Evolutionary conservation across 108 stramenopile genomes (phyloP).

Genomic region (Conticribra guillardii): DNA sequence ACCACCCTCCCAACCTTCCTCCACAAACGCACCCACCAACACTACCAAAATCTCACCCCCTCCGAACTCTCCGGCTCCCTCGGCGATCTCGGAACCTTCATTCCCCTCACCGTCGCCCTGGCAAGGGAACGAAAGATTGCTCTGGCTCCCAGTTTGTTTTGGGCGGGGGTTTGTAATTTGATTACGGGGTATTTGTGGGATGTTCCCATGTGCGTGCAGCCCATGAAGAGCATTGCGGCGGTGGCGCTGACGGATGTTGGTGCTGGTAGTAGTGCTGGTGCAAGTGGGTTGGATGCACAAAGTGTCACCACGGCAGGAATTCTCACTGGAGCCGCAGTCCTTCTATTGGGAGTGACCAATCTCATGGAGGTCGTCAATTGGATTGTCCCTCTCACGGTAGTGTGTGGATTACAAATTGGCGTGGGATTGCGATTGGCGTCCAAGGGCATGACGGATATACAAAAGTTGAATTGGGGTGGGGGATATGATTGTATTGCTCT

Average conservation of each 20-base stretch:
- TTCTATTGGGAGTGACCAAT: conserved; percentile 64
- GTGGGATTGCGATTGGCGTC: conserved; percentile 71
- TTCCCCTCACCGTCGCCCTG: conserved; percentile 79
- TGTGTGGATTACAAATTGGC: conserved; percentile 82
- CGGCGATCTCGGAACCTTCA: conserved; percentile 85
- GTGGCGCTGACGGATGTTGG: conserved; percentile 59
- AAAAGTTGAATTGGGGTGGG: conserved; percentile 54
- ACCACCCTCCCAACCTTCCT: neutral
- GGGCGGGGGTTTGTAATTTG: conserved; percentile 68
- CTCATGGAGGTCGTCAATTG: conserved; percentile 75
- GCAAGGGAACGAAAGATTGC: conserved; percentile 62
- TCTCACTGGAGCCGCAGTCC: conserved; percentile 61
- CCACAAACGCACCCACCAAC: conserved; percentile 8
- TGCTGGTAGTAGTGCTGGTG: conserved; percentile 4
- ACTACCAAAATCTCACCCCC: conserved; percentile 33
- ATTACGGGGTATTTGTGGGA: conserved; percentile 74
- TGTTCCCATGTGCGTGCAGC: conserved; percentile 89
- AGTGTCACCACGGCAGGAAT: conserved; percentile 77
- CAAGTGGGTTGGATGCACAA: conserved; percentile 50
- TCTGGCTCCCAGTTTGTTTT: conserved; percentile 74
- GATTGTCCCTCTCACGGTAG: conserved; percentile 70
- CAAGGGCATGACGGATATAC: conserved; percentile 67
- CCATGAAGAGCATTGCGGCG: conserved; percentile 89
- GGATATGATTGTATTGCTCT: conserved; percentile 61
- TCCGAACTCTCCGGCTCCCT: conserved; percentile 76